A percentile compares a stretch with the other conserved stretches of the same genome.
These are phyloP conservation scores for Sphaerobolus stellatus DNA, from an alignment of 1,284 basidiomycete species.

Conservation along the genomic window DNA sequence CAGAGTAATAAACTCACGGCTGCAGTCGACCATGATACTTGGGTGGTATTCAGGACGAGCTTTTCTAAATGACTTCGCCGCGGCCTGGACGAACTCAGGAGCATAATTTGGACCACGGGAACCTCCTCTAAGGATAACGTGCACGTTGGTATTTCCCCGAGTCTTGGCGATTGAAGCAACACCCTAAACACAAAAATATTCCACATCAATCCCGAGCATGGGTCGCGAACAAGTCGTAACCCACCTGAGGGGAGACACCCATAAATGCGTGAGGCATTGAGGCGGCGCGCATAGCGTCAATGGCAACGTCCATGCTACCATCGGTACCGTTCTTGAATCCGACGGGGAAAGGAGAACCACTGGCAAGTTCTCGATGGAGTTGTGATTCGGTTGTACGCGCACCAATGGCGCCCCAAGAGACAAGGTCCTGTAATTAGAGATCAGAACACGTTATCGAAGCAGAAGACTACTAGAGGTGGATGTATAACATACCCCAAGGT, in stretches of 20 bases:
- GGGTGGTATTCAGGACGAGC: slow-evolving; percentile 62
- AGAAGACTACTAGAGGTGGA: background rate
- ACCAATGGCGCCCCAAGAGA: slow-evolving; percentile 97
- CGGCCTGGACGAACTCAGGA: slow-evolving; percentile 72
- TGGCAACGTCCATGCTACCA: slow-evolving; percentile 78
- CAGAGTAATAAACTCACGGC: slow-evolving; percentile 49
- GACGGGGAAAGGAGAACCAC: slow-evolving; percentile 17
- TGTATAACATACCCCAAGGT: slow-evolving; percentile 55
- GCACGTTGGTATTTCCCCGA: slow-evolving; percentile 87
- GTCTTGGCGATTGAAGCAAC: slow-evolving; percentile 96
- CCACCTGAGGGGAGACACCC: slow-evolving; percentile 92
- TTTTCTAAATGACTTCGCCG: slow-evolving; percentile 68
- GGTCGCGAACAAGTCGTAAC: background rate
- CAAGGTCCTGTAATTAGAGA: slow-evolving; percentile 47
- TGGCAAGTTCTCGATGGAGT: slow-evolving; percentile 80
- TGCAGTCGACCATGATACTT: slow-evolving; percentile 84
- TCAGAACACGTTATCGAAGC: slow-evolving; percentile 50
- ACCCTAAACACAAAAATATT: slow-evolving; percentile 23
- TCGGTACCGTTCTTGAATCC: slow-evolving; percentile 99
- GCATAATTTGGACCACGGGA: slow-evolving; percentile 86
- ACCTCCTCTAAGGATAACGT: slow-evolving; percentile 92
- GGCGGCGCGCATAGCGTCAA: slow-evolving; percentile 95
- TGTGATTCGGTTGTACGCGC: slow-evolving; percentile 95
- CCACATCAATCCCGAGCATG: background rate
- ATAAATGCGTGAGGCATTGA: slow-evolving; percentile 96